phyloP scores from a whole-genome alignment of 169 alveolate species.

The Plasmodium adleri region DNA sequence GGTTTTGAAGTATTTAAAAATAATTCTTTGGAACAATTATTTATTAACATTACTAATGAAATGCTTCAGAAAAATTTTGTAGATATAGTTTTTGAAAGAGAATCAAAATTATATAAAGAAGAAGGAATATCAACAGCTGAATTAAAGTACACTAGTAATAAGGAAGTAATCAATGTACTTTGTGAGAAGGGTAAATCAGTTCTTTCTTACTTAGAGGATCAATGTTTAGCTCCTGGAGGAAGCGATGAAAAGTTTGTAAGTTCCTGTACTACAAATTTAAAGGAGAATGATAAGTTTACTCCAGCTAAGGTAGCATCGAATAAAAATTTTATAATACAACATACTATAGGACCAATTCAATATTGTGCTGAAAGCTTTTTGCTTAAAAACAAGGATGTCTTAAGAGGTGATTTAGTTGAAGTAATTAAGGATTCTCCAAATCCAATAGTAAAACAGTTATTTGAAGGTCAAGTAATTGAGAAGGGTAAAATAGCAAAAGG shows the following conservation, averaged over 20 bases:
- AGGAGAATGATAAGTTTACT: conserved; percentile 79
- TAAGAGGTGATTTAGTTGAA: conserved; percentile 91
- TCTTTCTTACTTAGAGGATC: conserved; percentile 91
- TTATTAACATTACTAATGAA: conserved; percentile 97
- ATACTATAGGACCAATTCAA: conserved; percentile 89
- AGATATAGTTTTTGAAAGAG: conserved; percentile 96
- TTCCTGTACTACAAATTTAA: conserved; percentile 81
- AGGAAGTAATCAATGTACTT: conserved; percentile 79
- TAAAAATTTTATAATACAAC: conserved; percentile 86
- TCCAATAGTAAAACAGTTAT: conserved; percentile 84
- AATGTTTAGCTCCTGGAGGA: conserved; percentile 94
- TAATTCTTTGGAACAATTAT: conserved; percentile 96
- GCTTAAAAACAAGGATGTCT: conserved; percentile 90
- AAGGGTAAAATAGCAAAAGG: conserved; percentile 94
- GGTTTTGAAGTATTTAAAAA: conserved; percentile 97
- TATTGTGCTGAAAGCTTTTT: conserved; percentile 87
- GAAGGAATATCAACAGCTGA: conserved; percentile 92
- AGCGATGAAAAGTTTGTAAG: conserved; percentile 90
- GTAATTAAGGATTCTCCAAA: conserved; percentile 87
- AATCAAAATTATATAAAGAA: conserved; percentile 86
- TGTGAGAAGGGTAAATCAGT: conserved; percentile 86
- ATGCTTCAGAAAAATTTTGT: conserved; percentile 95
- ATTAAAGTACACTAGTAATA: conserved; percentile 87
- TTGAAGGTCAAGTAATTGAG: conserved; percentile 88
- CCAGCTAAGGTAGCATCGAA: conserved; percentile 91